phyloP scores from a whole-genome alignment of 257 asterid genomes.

The Primulina eburnea region DNA sequence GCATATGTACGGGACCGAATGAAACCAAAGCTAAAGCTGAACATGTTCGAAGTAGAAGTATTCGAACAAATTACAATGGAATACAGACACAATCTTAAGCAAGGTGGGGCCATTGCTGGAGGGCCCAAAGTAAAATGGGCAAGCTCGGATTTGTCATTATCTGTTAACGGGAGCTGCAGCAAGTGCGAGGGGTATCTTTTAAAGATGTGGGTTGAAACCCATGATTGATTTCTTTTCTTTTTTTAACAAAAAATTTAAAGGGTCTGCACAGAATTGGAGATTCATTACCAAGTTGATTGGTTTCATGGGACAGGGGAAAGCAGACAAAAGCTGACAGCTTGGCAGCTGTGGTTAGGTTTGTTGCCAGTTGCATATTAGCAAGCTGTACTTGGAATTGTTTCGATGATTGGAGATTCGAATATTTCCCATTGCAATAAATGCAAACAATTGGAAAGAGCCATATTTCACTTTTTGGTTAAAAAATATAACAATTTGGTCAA shows the following conservation, averaged over 20 bases:
- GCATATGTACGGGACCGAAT: constrained; percentile 84
- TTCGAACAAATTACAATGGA: constrained; percentile 79
- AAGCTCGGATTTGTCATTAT: constrained; percentile 25
- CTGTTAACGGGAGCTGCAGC: constrained; percentile 38
- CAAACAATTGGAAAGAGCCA: too few species aligned
- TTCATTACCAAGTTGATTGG: constrained; percentile 5
- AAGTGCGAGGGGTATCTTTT: constrained; percentile 61
- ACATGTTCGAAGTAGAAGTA: constrained; percentile 90
- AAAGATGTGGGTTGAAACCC: constrained; percentile 85
- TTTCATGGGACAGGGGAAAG: neutral
- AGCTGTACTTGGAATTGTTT: too few species aligned
- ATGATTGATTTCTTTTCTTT: constrained; percentile 32
- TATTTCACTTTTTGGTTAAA: too few species aligned
- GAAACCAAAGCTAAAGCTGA: constrained; percentile 52
- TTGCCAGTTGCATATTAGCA: too few species aligned
- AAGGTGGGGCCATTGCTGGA: constrained; percentile 28
- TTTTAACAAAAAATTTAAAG: neutral
- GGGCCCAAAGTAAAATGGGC: constrained; percentile 44
- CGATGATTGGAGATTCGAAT: too few species aligned
- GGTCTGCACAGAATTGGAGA: constrained; percentile 14
- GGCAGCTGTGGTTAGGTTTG: constrained; percentile 15
- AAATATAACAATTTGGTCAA: too few species aligned
- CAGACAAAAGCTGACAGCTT: constrained; percentile 24
- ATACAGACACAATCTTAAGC: constrained; percentile 77
- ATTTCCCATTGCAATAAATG: too few species aligned